Percentiles rank a stretch among this genome's conserved stretches.
These are phyloP conservation scores for Cucurbita moschata DNA, from an alignment of 306 rosid species.

Conservation along the genomic window DNA sequence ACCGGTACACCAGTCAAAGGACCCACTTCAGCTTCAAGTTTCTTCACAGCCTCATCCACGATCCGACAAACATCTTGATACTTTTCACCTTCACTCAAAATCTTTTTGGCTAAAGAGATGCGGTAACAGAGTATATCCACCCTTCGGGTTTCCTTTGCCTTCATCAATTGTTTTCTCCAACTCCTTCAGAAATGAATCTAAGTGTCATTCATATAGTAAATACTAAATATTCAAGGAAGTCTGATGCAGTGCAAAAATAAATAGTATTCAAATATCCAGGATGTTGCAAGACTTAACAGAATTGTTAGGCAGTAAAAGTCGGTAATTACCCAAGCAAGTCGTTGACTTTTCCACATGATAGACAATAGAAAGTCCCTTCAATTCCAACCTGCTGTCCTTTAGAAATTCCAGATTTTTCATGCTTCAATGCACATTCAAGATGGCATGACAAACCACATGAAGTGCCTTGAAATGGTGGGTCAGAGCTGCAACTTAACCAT, in stretches of 20 bases:
- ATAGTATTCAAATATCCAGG: not conserved
- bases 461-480: slow-evolving; percentile 57
- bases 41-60: slow-evolving; percentile 61
- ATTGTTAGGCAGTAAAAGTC: not conserved
- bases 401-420: slow-evolving; percentile 51
- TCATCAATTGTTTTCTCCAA: slow-evolving; percentile 69
- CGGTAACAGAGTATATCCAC: slow-evolving; percentile 88
- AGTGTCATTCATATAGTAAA: not conserved
- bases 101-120: slow-evolving; percentile 67
- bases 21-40: slow-evolving; percentile 87
- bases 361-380: slow-evolving; percentile 72
- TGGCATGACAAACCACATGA: slow-evolving; percentile 97
- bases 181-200: slow-evolving; percentile 26
- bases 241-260: not conserved
- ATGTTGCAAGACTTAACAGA: not conserved
- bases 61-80: slow-evolving; percentile 42
- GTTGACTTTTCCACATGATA: slow-evolving; percentile 73
- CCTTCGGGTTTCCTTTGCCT: slow-evolving; percentile 78
- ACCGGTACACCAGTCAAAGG: slow-evolving; percentile 58
- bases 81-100: slow-evolving; percentile 49
- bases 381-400: slow-evolving; percentile 33
- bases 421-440: slow-evolving; percentile 87
- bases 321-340: slow-evolving; percentile 71
- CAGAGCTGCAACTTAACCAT: slow-evolving; percentile 86
- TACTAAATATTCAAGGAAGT: not conserved